Base-by-base conservation (phyloP, 805 yeast genomes). In the Naumovozyma castellii region DNA sequence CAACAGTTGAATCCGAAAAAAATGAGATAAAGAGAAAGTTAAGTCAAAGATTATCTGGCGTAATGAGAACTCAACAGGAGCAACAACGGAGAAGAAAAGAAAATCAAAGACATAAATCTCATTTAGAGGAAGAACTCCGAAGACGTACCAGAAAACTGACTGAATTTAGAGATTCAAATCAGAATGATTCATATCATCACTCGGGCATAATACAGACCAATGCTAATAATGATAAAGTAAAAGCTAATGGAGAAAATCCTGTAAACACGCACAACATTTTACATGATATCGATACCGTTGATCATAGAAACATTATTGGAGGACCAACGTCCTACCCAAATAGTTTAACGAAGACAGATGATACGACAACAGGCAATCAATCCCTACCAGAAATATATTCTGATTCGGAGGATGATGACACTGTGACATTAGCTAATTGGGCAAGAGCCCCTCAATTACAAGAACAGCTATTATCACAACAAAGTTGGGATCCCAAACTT, bases 371-470 rank as follows among this genome's bases (percentile, higher is more conserved):
- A 15, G 49, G 43, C n/a, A 51, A 59, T 32, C 51, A 45, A 6
- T 48, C 60, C 3, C 50, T 71, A 18, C 76, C 76, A 2, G 75
- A 71, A 32, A 72, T 71, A 9, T 61, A 58, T 34, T 69, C 74
- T 0, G 75, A 71, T 44, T 72, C 78, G 10, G 82, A 76, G 22
- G 77, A 72, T 39, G 57, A 53, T 15, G 77, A 71, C 36, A 76
- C 68, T 12, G 67, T 66, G 14, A 69, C 71, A 13, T 57, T 76
- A 33, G 69, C 70, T 32, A 71, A 71, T 32, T 79, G 85, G 85
- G 84, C 84, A 2, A 65, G 68, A 41, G 70, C 81, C 2, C 80
- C 83, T 3, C 72, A 70, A 42, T 56, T 78, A 38, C 67, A 68
- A 33, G 63, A 65, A 22, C 63, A 69, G 28, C 59, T 78, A 30